Evolutionary conservation across 2,329 filamentous ascomycete genomes (phyloP).

Genomic region (Alternaria novae-zelandiae): DNA sequence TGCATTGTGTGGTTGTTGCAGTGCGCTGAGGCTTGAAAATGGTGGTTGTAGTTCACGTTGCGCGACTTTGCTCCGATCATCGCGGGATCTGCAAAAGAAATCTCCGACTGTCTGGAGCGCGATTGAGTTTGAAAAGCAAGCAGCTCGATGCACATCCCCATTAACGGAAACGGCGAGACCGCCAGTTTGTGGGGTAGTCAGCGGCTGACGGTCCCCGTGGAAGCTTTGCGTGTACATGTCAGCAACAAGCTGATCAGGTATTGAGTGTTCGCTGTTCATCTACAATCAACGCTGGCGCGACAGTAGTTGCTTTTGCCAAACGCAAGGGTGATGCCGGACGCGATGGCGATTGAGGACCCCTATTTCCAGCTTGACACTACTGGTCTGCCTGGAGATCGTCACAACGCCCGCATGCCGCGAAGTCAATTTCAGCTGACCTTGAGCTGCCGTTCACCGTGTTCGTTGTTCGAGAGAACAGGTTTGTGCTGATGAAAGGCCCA

Average conservation of each 20-base stretch:
- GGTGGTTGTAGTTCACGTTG: conserved; percentile 2
- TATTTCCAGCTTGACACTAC: background rate
- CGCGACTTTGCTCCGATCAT: background rate
- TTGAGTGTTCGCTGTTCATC: conserved; percentile 1
- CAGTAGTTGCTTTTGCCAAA: background rate
- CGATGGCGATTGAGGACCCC: background rate
- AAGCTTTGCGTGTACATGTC: conserved; percentile 12
- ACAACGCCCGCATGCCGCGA: background rate
- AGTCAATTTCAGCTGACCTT: background rate
- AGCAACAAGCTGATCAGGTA: conserved; percentile 15
- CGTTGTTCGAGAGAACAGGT: background rate
- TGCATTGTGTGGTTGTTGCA: conserved; percentile 4
- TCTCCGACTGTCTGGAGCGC: conserved; percentile 11
- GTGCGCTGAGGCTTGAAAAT: background rate
- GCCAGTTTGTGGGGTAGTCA: conserved; percentile 25
- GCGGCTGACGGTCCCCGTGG: conserved; percentile 21
- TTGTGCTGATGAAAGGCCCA: conserved; percentile 10
- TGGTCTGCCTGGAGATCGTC: background rate
- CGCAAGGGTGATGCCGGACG: background rate
- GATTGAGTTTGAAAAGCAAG: conserved; percentile 15
- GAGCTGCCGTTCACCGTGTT: background rate
- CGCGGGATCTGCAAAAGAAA: conserved; percentile 8
- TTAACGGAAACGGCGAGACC: conserved; percentile 21
- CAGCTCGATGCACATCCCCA: conserved; percentile 9
- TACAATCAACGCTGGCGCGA: background rate